These are phyloP conservation scores for Aureobasidium sp. DNA, from an alignment of 2,329 filamentous ascomycete species.

Conservation along the genomic window DNA sequence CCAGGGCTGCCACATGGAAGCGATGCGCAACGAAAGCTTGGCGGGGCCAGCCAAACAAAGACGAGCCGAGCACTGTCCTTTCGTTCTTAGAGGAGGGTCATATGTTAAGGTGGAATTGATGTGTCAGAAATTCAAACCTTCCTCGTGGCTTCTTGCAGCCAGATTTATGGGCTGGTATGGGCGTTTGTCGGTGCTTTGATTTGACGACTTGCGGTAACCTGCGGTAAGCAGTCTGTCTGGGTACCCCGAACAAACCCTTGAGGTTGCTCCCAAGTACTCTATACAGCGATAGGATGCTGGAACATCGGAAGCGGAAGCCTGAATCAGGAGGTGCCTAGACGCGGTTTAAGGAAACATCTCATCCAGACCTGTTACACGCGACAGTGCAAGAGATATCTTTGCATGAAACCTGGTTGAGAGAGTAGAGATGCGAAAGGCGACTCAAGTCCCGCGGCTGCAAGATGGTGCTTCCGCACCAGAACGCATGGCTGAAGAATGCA, in stretches of 20 bases:
- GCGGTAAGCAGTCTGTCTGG: not conserved
- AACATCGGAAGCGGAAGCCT: not conserved
- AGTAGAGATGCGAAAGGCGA: not conserved
- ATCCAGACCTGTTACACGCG: conserved; percentile 2
- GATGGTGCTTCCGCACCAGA: conserved; percentile 2
- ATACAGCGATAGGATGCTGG: not conserved
- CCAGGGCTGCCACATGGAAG: not conserved
- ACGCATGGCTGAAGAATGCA: not conserved
- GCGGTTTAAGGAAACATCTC: not conserved
- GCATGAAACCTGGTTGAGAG: not conserved
- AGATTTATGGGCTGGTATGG: conserved; percentile 4
- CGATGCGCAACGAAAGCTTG: conserved; percentile 4
- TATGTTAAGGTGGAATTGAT: not conserved
- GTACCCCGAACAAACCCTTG: not conserved
- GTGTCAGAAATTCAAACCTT: conserved; percentile 4
- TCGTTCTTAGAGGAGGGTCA: not conserved
- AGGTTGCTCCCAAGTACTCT: not conserved
- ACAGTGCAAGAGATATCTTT: not conserved
- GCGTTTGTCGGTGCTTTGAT: conserved; percentile 11
- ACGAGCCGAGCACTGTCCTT: conserved; percentile 10
- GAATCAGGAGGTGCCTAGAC: not conserved
- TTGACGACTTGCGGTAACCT: not conserved
- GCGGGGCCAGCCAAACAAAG: conserved; percentile 2
- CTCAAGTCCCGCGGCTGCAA: conserved; percentile 3
- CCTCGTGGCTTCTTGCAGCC: not conserved